phyloP scores from a whole-genome alignment of 169 alveolate genomes.

The Plasmodium berghei region DNA sequence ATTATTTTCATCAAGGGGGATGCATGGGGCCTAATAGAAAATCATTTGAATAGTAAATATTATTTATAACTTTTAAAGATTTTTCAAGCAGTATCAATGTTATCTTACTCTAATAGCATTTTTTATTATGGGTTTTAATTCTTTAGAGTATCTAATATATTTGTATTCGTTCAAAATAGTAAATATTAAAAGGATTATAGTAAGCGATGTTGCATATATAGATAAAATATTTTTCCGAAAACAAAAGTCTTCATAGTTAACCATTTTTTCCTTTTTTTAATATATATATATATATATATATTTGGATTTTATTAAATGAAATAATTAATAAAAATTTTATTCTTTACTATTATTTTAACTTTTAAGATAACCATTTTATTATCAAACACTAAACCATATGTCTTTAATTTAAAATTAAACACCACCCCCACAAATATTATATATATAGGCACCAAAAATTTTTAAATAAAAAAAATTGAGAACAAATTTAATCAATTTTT shows the following conservation, averaged over 20 bases:
- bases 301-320: slow-evolving; percentile 1
- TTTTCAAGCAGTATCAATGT: background rate
- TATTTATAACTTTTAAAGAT: background rate
- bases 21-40: slow-evolving; percentile 63
- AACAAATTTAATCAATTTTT: slow-evolving; percentile 20
- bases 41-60: background rate
- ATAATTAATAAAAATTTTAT: slow-evolving; percentile 7
- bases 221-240: slow-evolving; percentile 64
- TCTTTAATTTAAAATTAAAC: background rate
- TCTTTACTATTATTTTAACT: slow-evolving; percentile 6
- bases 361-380: slow-evolving; percentile 63
- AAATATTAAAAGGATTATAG: slow-evolving; percentile 35
- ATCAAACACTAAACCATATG: slow-evolving; percentile 1
- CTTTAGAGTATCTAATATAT: slow-evolving; percentile 71
- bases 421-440: background rate
- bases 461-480: slow-evolving; percentile 13
- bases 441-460: background rate
- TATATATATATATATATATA: background rate
- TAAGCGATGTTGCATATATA: slow-evolving; percentile 66
- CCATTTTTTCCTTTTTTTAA: slow-evolving; percentile 43
- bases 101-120: slow-evolving; percentile 68
- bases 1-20: slow-evolving; percentile 71
- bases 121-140: slow-evolving; percentile 72
- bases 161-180: slow-evolving; percentile 60
- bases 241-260: slow-evolving; percentile 62